Conservation (phyloP, 805 yeast genomes). For the Myxozyma geophila region DNA sequence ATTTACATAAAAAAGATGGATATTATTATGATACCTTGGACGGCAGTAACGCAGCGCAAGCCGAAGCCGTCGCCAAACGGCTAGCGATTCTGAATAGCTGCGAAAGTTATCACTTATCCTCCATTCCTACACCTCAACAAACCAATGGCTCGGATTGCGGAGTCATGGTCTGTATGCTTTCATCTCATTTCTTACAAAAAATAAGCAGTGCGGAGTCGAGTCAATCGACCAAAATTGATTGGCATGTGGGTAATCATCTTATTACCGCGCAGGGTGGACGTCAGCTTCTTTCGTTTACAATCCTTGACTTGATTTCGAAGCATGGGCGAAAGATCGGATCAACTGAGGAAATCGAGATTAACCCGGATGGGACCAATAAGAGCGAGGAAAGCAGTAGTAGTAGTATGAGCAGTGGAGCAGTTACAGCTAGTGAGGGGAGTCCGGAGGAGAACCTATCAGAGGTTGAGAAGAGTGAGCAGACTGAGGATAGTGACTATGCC, state of each 20-base stretch:
- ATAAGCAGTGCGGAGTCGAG: slow-evolving; percentile 2
- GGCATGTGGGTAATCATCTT: slow-evolving; percentile 5
- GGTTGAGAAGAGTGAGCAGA: not conserved
- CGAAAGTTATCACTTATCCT: not conserved
- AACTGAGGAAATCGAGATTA: slow-evolving; percentile 8
- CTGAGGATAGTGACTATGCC: not conserved
- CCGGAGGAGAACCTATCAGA: not conserved
- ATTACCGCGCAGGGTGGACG: slow-evolving; percentile 26
- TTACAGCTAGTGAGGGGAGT: not conserved
- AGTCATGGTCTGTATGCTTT: slow-evolving; percentile 37
- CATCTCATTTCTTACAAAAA: slow-evolving; percentile 30
- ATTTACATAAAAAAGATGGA: slow-evolving; percentile 53
- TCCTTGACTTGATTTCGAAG: slow-evolving; percentile 27
- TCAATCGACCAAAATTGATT: slow-evolving; percentile 10
- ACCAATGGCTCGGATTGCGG: slow-evolving; percentile 40
- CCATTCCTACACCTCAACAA: slow-evolving; percentile 33
- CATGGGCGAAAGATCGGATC: slow-evolving; percentile 26
- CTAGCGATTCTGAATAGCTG: slow-evolving; percentile 39
- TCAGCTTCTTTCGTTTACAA: slow-evolving; percentile 29
- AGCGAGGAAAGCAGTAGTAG: not conserved
- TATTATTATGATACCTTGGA: slow-evolving; percentile 65
- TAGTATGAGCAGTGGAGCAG: not conserved
- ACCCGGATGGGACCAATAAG: not conserved
- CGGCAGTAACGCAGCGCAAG: slow-evolving; percentile 49
- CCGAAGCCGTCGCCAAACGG: slow-evolving; percentile 45